Base-by-base conservation (phyloP, 2,329 filamentous ascomycete species). In the Paracoccidioides brasiliensis region DNA sequence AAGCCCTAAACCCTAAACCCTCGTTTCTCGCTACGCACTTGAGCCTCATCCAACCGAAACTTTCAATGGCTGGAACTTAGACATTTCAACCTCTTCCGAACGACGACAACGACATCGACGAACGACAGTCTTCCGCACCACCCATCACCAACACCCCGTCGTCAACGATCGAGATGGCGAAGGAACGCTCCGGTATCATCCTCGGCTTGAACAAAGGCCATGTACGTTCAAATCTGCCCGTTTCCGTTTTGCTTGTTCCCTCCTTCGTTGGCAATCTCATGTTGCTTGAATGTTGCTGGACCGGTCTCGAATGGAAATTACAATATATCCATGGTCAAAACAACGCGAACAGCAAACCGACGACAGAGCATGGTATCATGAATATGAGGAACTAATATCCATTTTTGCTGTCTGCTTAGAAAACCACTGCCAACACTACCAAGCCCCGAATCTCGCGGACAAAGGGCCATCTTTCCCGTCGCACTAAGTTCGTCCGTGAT, bases 391-490 rank as follows among this genome's bases (percentile, higher is more conserved):
- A 28, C 45, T 10, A 12, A 64, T 61, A 64, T 61, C 61, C 61
- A 63, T 41, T 38, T 69, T 68, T 64, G 37, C 32, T 22, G n/a
- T 33, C 45, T n/a, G 32, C 60, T 76, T 76, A 90, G 85, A 90
- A 90, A 83, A 89, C 86, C 76, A 90, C 86, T 67, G 73, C 83
- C 68, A 83, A 88, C 72, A 66, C 72, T 66, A 84, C 86, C 74
- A 90, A 90, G 81, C 82, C 82, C 70, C 83, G 85, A 70, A 82
- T 90, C 70, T 88, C 84, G 71, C 80, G 85, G 68, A 90, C 84
- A 80, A 97, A 96, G 84, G 93, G 93, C 68, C 88, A 93, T 78
- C 80, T 95, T 72, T 94, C 88, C 80, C 95, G 95, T 85, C 85
- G 90, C 72, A 97, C 93, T 68, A 84, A 87, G 69, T 97, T 98